Evolutionary conservation across 192 early-diverging fungal genomes (phyloP).

Genomic region (Coemansia interrupta): DNA sequence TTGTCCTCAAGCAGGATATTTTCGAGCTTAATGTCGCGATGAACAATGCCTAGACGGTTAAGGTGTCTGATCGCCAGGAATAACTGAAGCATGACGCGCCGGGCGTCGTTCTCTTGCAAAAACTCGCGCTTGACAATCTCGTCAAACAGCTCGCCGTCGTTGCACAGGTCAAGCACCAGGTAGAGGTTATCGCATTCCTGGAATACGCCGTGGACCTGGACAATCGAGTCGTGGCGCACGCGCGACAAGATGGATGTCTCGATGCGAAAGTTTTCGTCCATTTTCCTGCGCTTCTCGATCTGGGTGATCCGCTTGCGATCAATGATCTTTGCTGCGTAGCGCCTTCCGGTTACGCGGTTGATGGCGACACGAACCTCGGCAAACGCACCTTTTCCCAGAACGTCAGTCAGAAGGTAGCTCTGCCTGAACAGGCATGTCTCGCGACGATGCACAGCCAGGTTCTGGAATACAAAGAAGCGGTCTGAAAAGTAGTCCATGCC

Average conservation of each 20-base stretch:
- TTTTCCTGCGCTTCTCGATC: slow-evolving; percentile 37
- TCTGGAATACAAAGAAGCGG: slow-evolving; percentile 47
- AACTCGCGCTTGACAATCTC: slow-evolving; percentile 74
- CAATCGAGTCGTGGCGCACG: slow-evolving; percentile 46
- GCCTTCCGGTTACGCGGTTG: slow-evolving; percentile 60
- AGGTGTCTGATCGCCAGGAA: slow-evolving; percentile 72
- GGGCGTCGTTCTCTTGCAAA: slow-evolving; percentile 73
- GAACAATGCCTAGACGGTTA: slow-evolving; percentile 64
- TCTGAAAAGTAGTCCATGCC: slow-evolving; percentile 48
- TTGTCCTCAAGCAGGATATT: slow-evolving; percentile 68
- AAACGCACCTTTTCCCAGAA: slow-evolving; percentile 57
- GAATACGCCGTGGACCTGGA: slow-evolving; percentile 51
- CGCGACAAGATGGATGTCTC: slow-evolving; percentile 52
- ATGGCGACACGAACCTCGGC: slow-evolving; percentile 65
- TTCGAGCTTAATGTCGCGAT: slow-evolving; percentile 80
- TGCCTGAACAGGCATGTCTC: slow-evolving; percentile 49
- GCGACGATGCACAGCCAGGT: slow-evolving; percentile 36
- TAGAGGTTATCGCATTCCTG: slow-evolving; percentile 50
- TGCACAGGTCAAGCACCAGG: slow-evolving; percentile 58
- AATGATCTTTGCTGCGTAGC: slow-evolving; percentile 75
- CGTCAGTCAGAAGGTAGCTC: slow-evolving; percentile 38
- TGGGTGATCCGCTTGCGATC: slow-evolving; percentile 55
- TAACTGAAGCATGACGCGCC: slow-evolving; percentile 75
- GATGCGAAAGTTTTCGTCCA: slow-evolving; percentile 46
- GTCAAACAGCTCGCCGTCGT: slow-evolving; percentile 91